Conservation (phyloP, 306 rosid species). For the Vigna reflexopilosa region DNA sequence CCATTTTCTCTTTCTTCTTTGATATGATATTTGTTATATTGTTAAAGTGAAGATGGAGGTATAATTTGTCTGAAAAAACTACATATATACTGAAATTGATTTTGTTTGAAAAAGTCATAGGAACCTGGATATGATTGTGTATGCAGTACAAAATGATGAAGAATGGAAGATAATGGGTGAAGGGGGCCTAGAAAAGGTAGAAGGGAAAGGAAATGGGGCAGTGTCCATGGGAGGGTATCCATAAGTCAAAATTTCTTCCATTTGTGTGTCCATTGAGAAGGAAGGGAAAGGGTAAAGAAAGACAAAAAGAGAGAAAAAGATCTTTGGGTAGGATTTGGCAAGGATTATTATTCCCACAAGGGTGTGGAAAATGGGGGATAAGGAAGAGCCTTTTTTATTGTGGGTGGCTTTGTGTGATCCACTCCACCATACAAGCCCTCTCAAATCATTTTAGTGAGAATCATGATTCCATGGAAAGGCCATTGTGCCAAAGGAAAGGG, state of each 20-base stretch:
- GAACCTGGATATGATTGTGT: background rate
- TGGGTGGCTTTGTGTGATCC: constrained; percentile 43
- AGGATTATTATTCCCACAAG: constrained; percentile 42
- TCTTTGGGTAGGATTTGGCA: constrained; percentile 48
- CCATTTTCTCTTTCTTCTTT: background rate
- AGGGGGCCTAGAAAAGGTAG: constrained; percentile 31
- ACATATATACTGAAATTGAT: too few relatives aligned
- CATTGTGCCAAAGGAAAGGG: background rate
- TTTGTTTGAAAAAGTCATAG: background rate
- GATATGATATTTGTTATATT: too few relatives aligned
- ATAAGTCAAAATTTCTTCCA: constrained; percentile 45
- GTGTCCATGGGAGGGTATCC: constrained; percentile 32
- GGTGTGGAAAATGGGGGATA: constrained; percentile 29
- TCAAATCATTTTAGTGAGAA: constrained; percentile 43
- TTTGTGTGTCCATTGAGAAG: constrained; percentile 16
- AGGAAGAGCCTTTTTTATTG: constrained; percentile 32
- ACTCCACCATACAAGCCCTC: constrained; percentile 32
- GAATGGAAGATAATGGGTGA: constrained; percentile 24
- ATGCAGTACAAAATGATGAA: constrained; percentile 1
- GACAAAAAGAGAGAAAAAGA: constrained; percentile 38
- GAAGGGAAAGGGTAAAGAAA: constrained; percentile 25
- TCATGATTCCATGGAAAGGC: constrained; percentile 29
- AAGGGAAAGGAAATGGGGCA: constrained; percentile 33
- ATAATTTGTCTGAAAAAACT: too few relatives aligned
- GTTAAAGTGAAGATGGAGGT: too few relatives aligned